These are phyloP conservation scores for Candolleomyces aberdarensis DNA, from an alignment of 768 basidiomycete species.

Conservation along the genomic window DNA sequence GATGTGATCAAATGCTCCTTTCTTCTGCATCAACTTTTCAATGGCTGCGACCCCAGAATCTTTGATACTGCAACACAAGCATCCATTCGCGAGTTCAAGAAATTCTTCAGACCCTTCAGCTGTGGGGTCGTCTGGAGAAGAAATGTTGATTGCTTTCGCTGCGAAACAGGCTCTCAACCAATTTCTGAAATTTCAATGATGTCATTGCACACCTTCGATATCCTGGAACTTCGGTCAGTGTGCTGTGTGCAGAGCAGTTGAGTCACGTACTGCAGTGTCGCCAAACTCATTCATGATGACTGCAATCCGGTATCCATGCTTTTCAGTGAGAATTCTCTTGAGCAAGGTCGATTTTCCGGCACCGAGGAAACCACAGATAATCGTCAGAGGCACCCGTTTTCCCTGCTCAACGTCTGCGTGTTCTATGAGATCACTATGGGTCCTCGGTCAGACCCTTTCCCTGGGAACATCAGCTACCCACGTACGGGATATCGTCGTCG, in stretches of 20 bases:
- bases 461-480: background rate
- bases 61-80: constrained; percentile 97
- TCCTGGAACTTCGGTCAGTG: constrained; percentile 48
- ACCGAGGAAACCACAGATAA: constrained; percentile 93
- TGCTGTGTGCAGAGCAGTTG: background rate
- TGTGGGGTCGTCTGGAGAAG: constrained; percentile 59
- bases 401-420: constrained; percentile 1
- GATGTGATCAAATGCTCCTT: constrained; percentile 92
- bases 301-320: constrained; percentile 93
- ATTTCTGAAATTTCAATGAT: constrained; percentile 1
- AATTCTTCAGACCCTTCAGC: constrained; percentile 77
- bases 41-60: constrained; percentile 92
- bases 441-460: background rate
- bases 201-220: constrained; percentile 70
- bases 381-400: constrained; percentile 73
- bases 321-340: constrained; percentile 85
- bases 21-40: constrained; percentile 83
- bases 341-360: constrained; percentile 93
- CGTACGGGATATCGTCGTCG: constrained; percentile 62
- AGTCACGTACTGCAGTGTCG: constrained; percentile 76
- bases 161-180: constrained; percentile 5
- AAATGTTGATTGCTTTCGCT: constrained; percentile 87
- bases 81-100: constrained; percentile 92
- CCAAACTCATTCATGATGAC: constrained; percentile 99
- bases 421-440: constrained; percentile 14